phyloP scores from a whole-genome alignment of 768 basidiomycete genomes.

The Hemileccinum impolitum region DNA sequence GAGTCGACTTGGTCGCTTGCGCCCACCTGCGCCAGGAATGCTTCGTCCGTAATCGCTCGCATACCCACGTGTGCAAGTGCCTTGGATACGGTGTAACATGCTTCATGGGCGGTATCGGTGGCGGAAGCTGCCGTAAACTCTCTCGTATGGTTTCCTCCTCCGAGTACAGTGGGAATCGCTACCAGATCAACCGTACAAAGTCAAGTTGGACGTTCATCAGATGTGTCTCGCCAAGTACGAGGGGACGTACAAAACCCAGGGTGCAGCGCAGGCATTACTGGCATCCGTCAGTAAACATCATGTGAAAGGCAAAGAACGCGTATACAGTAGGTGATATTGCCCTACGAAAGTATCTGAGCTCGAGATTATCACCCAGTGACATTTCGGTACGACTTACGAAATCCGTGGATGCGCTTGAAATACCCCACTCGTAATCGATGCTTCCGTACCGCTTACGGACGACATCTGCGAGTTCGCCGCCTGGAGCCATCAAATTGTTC shows the following conservation, averaged over 20 bases:
- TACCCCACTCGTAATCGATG: slow-evolving; percentile 66
- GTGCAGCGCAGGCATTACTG: slow-evolving; percentile 65
- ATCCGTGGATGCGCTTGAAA: slow-evolving; percentile 72
- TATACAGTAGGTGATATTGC: slow-evolving; percentile 69
- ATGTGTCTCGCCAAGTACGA: not conserved
- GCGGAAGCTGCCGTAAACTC: slow-evolving; percentile 65
- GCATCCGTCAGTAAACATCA: slow-evolving; percentile 2
- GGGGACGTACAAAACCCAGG: slow-evolving; percentile 51
- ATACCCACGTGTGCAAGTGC: slow-evolving; percentile 69
- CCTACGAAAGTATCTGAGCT: slow-evolving; percentile 11
- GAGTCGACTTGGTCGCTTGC: not conserved
- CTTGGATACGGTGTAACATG: slow-evolving; percentile 64
- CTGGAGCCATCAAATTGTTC: slow-evolving; percentile 32
- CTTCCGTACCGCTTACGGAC: slow-evolving; percentile 58
- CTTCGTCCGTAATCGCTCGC: slow-evolving; percentile 64
- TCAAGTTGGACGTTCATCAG: not conserved
- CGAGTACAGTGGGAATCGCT: slow-evolving; percentile 73
- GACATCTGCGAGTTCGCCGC: slow-evolving; percentile 60
- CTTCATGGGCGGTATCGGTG: slow-evolving; percentile 58
- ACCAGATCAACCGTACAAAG: not conserved
- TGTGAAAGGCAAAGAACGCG: not conserved
- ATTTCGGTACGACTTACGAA: slow-evolving; percentile 51
- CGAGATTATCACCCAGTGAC: not conserved
- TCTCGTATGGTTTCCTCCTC: slow-evolving; percentile 77
- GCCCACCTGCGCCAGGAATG: slow-evolving; percentile 54